A percentile compares a stretch with the other conserved stretches of the same genome.
These are phyloP conservation scores for Psophocarpus tetragonolobus DNA, from an alignment of 306 rosid genomes.

Conservation along the genomic window DNA sequence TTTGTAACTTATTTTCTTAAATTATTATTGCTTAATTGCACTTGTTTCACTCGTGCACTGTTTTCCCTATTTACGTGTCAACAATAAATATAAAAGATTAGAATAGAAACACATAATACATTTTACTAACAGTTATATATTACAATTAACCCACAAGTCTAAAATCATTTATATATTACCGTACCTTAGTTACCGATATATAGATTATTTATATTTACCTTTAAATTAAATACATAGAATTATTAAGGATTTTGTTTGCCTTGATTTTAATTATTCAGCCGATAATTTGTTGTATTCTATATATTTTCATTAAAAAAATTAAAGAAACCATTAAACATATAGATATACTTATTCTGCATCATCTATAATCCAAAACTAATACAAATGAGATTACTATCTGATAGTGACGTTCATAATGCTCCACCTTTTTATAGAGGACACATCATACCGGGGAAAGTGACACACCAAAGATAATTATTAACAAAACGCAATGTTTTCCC, in stretches of 20 bases:
- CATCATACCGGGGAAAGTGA: slow-evolving; percentile 23
- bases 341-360: background rate
- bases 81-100: background rate
- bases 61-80: background rate
- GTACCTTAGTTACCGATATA: too few relatives aligned
- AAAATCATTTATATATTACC: too few relatives aligned
- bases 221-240: background rate
- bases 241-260: background rate
- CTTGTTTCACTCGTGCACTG: background rate
- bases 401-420: slow-evolving; percentile 27
- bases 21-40: background rate
- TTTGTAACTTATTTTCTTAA: background rate
- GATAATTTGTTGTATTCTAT: background rate
- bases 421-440: slow-evolving; percentile 30
- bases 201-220: too few relatives aligned
- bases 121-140: background rate
- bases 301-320: background rate
- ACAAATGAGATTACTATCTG: background rate
- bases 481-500: slow-evolving; percentile 23
- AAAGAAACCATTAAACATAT: background rate
- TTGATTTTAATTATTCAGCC: background rate
- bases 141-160: background rate
- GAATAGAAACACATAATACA: background rate
- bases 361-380: slow-evolving; percentile 12
- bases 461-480: slow-evolving; percentile 16